Percentiles rank a stretch among this genome's conserved stretches.
Evolutionary conservation across 2,329 filamentous ascomycete species (phyloP).

Genomic region (Sporothrix mexicana): DNA sequence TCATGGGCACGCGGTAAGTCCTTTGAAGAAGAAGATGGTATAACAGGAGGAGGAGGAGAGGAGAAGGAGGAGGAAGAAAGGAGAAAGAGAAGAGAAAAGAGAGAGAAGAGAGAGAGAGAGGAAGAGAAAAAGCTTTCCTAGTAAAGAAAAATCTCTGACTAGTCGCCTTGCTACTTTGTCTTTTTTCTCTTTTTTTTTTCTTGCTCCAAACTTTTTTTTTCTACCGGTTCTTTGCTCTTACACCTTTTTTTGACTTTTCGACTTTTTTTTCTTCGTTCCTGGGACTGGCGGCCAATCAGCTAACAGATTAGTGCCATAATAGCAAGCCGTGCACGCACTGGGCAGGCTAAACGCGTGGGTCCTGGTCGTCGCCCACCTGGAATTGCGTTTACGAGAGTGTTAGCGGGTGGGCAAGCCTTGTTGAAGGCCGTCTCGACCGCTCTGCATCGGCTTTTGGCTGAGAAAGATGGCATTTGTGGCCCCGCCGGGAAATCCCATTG

Average conservation of each 20-base stretch:
- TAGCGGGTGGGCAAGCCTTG: neutral
- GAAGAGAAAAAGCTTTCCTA: slow-evolving; percentile 27
- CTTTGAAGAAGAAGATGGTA: slow-evolving; percentile 32
- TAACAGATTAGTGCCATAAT: slow-evolving; percentile 24
- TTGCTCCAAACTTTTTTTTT: slow-evolving; percentile 10
- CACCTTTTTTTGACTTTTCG: slow-evolving; percentile 17
- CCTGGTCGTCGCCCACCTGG: neutral
- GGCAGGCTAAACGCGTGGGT: neutral
- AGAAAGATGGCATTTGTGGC: neutral
- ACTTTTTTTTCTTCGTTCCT: neutral
- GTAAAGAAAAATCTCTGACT: slow-evolving; percentile 32
- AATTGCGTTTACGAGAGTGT: neutral
- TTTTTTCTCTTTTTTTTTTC: slow-evolving; percentile 3
- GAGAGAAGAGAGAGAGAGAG: slow-evolving; percentile 9
- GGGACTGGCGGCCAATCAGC: slow-evolving; percentile 9
- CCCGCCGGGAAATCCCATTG: slow-evolving; percentile 12
- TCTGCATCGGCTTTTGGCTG: slow-evolving; percentile 18
- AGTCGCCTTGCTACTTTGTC: slow-evolving; percentile 26
- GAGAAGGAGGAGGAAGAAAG: slow-evolving; percentile 1
- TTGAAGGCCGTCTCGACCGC: neutral
- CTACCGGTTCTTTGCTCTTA: slow-evolving; percentile 21
- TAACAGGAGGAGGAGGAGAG: slow-evolving; percentile 19
- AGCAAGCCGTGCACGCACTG: slow-evolving; percentile 17
- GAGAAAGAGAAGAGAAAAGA: slow-evolving; percentile 14
- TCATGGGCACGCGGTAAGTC: slow-evolving; percentile 29